phyloP scores from a whole-genome alignment of 306 rosid genomes.

The Lathyrus sativus region DNA sequence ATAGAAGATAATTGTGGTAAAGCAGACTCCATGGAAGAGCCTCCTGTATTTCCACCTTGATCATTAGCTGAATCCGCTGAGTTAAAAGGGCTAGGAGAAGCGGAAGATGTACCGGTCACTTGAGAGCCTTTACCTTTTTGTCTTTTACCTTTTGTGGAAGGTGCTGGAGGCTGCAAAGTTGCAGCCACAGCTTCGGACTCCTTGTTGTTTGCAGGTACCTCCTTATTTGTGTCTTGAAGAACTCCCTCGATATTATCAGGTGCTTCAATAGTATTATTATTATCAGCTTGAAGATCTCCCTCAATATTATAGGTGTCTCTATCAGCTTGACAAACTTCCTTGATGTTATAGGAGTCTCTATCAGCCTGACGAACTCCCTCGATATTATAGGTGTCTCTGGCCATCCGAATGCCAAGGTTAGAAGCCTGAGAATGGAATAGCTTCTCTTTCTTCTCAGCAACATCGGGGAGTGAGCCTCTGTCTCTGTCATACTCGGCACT shows the following conservation, averaged over 20 bases:
- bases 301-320: conserved; percentile 51
- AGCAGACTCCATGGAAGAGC: conserved; percentile 48
- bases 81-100: conserved; percentile 54
- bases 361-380: conserved; percentile 46
- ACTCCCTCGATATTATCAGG: conserved; percentile 43
- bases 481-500: conserved; percentile 42
- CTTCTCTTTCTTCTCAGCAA: conserved; percentile 58
- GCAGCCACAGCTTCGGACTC: conserved; percentile 45
- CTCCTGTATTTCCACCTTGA: conserved; percentile 52
- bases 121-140: conserved; percentile 65
- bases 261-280: conserved; percentile 34
- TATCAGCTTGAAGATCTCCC: conserved; percentile 41
- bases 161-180: conserved; percentile 52
- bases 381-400: conserved; percentile 51
- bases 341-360: conserved; percentile 48
- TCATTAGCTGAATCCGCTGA: conserved; percentile 50
- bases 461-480: conserved; percentile 40
- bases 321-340: conserved; percentile 42
- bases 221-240: conserved; percentile 50
- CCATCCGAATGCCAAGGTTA: conserved; percentile 63
- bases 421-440: conserved; percentile 72
- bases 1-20: conserved; percentile 56
- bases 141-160: conserved; percentile 52
- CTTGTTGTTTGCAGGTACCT: conserved; percentile 40
- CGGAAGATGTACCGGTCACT: conserved; percentile 47